These are phyloP conservation scores for Chenopodium suecicum DNA, from an alignment of 148 eudicot species.

Conservation along the genomic window DNA sequence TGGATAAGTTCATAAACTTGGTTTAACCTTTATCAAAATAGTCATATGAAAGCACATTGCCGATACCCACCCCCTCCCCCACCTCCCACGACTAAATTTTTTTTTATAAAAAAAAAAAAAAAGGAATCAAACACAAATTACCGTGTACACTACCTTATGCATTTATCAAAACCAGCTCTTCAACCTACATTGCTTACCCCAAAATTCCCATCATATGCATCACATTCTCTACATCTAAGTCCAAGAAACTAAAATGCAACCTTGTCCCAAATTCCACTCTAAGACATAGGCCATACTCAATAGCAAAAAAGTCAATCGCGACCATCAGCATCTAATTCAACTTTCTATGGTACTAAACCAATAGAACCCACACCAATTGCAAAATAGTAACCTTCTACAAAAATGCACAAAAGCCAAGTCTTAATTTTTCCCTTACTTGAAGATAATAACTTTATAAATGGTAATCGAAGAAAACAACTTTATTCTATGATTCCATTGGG, in stretches of 20 bases:
- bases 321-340: neutral
- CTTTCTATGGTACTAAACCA: neutral
- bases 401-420: neutral
- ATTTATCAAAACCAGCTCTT: neutral
- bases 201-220: neutral
- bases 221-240: neutral
- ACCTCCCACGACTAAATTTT: neutral
- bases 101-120: too few relatives aligned
- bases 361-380: neutral
- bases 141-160: neutral
- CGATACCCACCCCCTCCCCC: neutral
- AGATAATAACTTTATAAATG: neutral
- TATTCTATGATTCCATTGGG: neutral
- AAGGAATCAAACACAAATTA: neutral
- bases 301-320: neutral
- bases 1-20: neutral
- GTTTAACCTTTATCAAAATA: neutral
- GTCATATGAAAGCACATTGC: neutral
- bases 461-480: neutral
- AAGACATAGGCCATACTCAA: neutral
- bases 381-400: neutral
- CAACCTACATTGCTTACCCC: neutral
- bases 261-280: neutral
- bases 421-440: neutral
- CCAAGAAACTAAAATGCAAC: neutral